A percentile compares a stretch with the other conserved stretches of the same genome.
These are phyloP conservation scores for Sclerotinia borealis DNA, from an alignment of 2,329 filamentous ascomycete species.

Conservation along the genomic window DNA sequence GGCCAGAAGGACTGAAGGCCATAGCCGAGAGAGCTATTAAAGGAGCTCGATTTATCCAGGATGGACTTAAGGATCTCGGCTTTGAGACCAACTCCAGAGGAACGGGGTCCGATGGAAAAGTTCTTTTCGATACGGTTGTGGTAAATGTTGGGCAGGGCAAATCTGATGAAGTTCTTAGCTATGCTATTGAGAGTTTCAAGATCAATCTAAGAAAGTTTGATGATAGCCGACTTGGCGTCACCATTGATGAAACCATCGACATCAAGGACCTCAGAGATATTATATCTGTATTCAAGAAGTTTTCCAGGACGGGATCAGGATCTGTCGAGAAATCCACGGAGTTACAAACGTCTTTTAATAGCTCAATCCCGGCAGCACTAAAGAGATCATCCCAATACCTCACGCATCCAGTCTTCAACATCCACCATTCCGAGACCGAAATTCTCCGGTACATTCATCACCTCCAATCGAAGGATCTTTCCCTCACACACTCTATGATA, in stretches of 20 bases:
- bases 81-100: conserved; percentile 56
- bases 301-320: conserved; percentile 21
- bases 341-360: conserved; percentile 38
- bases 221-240: conserved; percentile 60
- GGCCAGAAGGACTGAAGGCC: conserved; percentile 71
- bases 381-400: conserved; percentile 70
- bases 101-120: conserved; percentile 48
- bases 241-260: conserved; percentile 68
- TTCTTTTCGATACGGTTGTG: conserved; percentile 75
- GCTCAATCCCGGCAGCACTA: conserved; percentile 50
- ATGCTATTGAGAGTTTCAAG: conserved; percentile 43
- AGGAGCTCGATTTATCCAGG: conserved; percentile 63
- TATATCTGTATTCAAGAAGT: conserved; percentile 46
- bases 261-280: conserved; percentile 51
- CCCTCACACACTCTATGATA: conserved; percentile 95
- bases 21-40: conserved; percentile 76
- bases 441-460: conserved; percentile 90
- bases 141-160: conserved; percentile 50
- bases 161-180: conserved; percentile 45
- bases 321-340: conserved; percentile 31
- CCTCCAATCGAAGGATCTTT: conserved; percentile 89
- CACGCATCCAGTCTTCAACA: conserved; percentile 91
- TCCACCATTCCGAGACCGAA: conserved; percentile 90
- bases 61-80: conserved; percentile 55
- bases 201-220: conserved; percentile 61